Base-by-base conservation (phyloP, 2,329 filamentous ascomycete species). In the Neonectria neomacrospora region DNA sequence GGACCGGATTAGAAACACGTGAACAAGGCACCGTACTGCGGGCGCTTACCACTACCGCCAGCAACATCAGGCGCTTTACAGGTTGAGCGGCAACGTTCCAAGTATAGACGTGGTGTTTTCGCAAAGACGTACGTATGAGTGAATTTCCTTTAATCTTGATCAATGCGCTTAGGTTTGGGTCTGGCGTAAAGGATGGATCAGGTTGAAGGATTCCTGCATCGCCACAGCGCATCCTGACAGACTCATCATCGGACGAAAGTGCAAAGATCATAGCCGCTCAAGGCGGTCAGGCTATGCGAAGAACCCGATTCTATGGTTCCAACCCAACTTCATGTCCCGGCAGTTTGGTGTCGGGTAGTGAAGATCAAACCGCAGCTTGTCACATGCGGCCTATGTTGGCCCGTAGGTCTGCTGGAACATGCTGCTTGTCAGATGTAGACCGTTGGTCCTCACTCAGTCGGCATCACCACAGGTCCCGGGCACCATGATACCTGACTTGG, bases 391-490 rank as follows among this genome's bases (percentile, higher is more conserved):
- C 47, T 10, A 8, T 23, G 39, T 52, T 58, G 20, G 48, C 48
- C 47, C 16, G 28, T 58, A 45, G 37, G 28, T 42, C 28, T 11
- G 14, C 37, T 30, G 5, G 18, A 5, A 53, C 16, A 23, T 30
- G 20, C 22, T 47, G 30, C 20, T 30, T 42, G 22, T 37, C 18
- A 28, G 37, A 37, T 53, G 30, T 16, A 28, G 45, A 53, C 56
- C 14, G 56, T 58, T 58, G 56, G 47, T 58, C 39, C 30, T 52
- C 47, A 39, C 47, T 52, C 30, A 41, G n/a, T 20, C 28, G 7
- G 50, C 42, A 39, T n/a, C 50, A 54, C 14, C 30, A 53, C 12
- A 28, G 8, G 37, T 42, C 34, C 32, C 18, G 11, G 16, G 34
- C 34, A 14, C 11, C 11, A 22, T 42, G 4, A 41, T 23, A 3